Conservation (phyloP, 768 basidiomycete genomes). For the Xerocomellus chrysenteron region DNA sequence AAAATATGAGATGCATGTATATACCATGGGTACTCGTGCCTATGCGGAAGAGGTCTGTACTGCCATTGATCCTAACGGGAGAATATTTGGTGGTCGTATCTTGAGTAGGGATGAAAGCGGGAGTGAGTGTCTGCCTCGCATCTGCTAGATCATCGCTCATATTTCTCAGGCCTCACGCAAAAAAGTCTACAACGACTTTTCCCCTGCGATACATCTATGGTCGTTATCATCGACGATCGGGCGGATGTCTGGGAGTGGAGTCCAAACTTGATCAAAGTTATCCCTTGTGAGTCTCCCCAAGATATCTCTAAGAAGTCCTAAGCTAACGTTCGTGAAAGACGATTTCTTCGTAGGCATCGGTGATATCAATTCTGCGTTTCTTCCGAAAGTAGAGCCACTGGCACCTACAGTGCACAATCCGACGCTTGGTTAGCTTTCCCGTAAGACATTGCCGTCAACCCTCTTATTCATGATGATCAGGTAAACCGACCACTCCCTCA, state of each 20-base stretch:
- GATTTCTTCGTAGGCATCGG: conserved; percentile 99
- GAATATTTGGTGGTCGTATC: conserved; percentile 83
- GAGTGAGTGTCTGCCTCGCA: conserved; percentile 54
- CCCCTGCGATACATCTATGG: conserved; percentile 97
- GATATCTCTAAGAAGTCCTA: neutral
- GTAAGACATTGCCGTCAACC: neutral
- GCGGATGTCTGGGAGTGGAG: conserved; percentile 99
- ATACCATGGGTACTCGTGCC: conserved; percentile 98
- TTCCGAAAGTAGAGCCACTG: conserved; percentile 70
- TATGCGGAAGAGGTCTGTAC: conserved; percentile 96
- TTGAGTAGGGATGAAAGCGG: conserved; percentile 95
- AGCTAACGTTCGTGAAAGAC: conserved; percentile 46
- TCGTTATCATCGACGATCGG: conserved; percentile 97
- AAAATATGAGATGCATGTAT: conserved; percentile 98
- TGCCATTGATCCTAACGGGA: conserved; percentile 87
- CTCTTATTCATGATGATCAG: conserved; percentile 21
- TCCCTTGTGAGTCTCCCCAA: conserved; percentile 70
- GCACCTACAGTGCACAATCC: conserved; percentile 25
- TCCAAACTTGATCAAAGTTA: conserved; percentile 94
- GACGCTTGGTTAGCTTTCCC: conserved; percentile 22
- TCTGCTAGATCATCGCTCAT: conserved; percentile 11
- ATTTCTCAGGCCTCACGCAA: conserved; percentile 70
- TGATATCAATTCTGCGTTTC: conserved; percentile 94
- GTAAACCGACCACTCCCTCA: conserved; percentile 13
- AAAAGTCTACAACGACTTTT: conserved; percentile 92